phyloP scores from a whole-genome alignment of 768 basidiomycete species.

The Auricularia sp. region DNA sequence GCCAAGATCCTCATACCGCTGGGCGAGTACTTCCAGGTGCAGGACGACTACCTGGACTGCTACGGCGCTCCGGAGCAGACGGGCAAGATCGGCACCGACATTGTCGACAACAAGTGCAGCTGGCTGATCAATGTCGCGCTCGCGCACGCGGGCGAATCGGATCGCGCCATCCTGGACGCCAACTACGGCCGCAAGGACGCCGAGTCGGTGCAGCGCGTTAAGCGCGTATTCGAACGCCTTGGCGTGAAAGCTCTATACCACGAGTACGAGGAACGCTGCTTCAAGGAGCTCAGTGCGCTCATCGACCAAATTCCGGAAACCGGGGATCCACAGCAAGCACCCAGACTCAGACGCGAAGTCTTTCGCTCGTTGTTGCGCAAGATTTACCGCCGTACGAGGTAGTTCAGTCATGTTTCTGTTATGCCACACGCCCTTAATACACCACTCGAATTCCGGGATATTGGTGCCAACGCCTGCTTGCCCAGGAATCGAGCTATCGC shows the following conservation, averaged over 20 bases:
- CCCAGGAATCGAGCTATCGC: no score
- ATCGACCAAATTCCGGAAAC: slow-evolving; percentile 68
- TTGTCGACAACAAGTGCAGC: slow-evolving; percentile 96
- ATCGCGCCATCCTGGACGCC: slow-evolving; percentile 48
- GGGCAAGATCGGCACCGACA: slow-evolving; percentile 97
- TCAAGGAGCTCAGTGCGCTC: slow-evolving; percentile 51
- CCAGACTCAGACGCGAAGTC: slow-evolving; percentile 46
- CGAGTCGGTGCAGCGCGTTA: slow-evolving; percentile 48
- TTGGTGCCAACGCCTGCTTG: no score
- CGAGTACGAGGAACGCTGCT: slow-evolving; percentile 69
- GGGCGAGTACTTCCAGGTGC: slow-evolving; percentile 97
- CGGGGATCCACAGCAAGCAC: slow-evolving; percentile 8
- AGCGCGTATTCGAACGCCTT: slow-evolving; percentile 64
- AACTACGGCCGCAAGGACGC: slow-evolving; percentile 47
- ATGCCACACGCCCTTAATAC: no score
- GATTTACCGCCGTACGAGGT: slow-evolving; percentile 59
- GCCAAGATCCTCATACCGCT: slow-evolving; percentile 78
- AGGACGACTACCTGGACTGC: slow-evolving; percentile 95
- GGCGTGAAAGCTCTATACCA: slow-evolving; percentile 59
- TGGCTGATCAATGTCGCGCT: slow-evolving; percentile 93
- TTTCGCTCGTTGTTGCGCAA: slow-evolving; percentile 83
- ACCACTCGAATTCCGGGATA: no score
- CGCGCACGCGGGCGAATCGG: slow-evolving; percentile 41
- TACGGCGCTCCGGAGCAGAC: slow-evolving; percentile 82
- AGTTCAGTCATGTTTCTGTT: slow-evolving; percentile 2